Base-by-base conservation (phyloP, 177 flowering plant species). In the Vitis hybrid region DNA sequence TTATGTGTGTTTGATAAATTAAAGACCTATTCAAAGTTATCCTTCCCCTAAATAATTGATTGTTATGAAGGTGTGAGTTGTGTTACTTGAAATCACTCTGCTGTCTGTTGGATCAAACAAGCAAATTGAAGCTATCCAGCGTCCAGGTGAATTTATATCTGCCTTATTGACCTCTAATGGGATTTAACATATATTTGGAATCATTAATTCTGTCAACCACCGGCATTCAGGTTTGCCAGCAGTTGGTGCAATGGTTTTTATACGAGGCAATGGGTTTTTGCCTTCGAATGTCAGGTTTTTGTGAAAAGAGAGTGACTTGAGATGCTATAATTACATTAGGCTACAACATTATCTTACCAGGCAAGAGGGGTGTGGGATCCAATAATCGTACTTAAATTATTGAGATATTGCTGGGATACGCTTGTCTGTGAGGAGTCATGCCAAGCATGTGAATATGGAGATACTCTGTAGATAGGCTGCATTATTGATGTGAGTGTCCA, bases 1-100 rank as follows among this genome's bases (percentile, higher is more conserved):
- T 62, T 52, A 22, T 20, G 20, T 59, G 69, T 74, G 67, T 59
- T 61, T 69, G 61, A 45, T 18, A 65, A 61, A 39, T 65, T 52
- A 53, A 72, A 61, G 59, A 65, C 52, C 10, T 54, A 2, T 39
- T 34, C 13, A 48, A 31, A 61, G 18, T 61, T 15, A 39, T 29
- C n/a, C 19, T 16, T 39, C 20, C 45, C 45, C 45, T 39, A 39
- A 39, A 15, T 13, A 53, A 5, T 53, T 53, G 16, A 4, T 13
- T 53, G 56, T 53, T 12, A 5, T 53, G 56, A 14, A 5, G 15
- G 56, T 53, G 16, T 15, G 56, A 5, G 16, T 53, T 6, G 16
- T 14, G n/a, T 53, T 39, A 39, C 45, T 1, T 6, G 45, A 39
- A 39, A 39, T 39, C 0, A 4, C 45, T 39, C 45, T 39, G 8